phyloP scores from a whole-genome alignment of 2,329 filamentous ascomycete genomes.

The Colletotrichum musae region DNA sequence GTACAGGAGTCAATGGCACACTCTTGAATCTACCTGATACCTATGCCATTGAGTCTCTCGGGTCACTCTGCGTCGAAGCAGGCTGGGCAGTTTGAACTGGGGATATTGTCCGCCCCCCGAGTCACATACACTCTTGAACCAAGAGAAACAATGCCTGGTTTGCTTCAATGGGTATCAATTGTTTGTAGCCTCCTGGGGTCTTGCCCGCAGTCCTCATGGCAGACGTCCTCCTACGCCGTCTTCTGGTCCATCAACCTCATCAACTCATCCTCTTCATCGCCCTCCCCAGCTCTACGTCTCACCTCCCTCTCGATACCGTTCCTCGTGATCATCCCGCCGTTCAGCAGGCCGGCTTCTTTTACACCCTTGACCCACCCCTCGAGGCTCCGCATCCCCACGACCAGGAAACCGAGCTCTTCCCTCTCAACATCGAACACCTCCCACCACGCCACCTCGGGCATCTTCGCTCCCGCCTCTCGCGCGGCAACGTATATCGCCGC shows the following conservation, averaged over 20 bases:
- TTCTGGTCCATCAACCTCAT: slow-evolving; percentile 52
- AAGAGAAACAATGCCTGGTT: background rate
- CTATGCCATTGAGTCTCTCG: no score
- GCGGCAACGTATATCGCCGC: slow-evolving; percentile 93
- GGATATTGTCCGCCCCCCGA: no score
- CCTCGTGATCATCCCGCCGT: slow-evolving; percentile 69
- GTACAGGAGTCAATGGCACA: no score
- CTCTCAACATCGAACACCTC: slow-evolving; percentile 97
- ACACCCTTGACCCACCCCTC: slow-evolving; percentile 75
- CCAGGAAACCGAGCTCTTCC: slow-evolving; percentile 93
- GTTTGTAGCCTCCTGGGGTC: background rate
- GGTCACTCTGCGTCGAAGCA: no score
- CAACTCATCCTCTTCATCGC: slow-evolving; percentile 60
- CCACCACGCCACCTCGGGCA: slow-evolving; percentile 94
- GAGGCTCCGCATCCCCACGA: slow-evolving; percentile 86
- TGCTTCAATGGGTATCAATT: slow-evolving; percentile 18
- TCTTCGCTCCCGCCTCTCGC: slow-evolving; percentile 79
- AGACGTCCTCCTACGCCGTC: slow-evolving; percentile 4
- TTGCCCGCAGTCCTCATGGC: background rate
- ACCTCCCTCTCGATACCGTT: slow-evolving; percentile 73
- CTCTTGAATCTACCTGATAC: no score
- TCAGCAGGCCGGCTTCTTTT: slow-evolving; percentile 67
- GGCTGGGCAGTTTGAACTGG: no score
- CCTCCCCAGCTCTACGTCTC: slow-evolving; percentile 62
- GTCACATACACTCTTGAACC: no score